Percentiles rank a stretch among this genome's conserved stretches.
Conservation (phyloP, 805 yeast species). For the Teunomyces cretensis region DNA sequence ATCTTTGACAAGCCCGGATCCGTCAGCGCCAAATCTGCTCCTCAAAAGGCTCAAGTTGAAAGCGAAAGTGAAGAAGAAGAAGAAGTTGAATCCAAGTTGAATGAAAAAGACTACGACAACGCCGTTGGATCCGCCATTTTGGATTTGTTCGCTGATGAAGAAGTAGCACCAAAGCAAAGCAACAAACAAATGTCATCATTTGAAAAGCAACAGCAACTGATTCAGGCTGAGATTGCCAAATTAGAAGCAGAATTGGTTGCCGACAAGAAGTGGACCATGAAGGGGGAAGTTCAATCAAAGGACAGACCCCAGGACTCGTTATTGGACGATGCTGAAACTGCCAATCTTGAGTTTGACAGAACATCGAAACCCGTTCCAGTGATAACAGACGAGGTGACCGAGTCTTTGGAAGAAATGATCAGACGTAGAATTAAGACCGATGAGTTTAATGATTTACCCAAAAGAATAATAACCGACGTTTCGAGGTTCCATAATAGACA, state of each 20-base stretch:
- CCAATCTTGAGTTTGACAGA: conserved; percentile 82
- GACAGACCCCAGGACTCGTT: conserved; percentile 85
- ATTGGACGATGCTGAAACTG: conserved; percentile 55
- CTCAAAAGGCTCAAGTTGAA: conserved; percentile 9
- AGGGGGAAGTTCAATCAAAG: conserved; percentile 83
- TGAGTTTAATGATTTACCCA: conserved; percentile 82
- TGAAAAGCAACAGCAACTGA: conserved; percentile 76
- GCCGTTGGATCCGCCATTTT: conserved; percentile 61
- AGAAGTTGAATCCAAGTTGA: conserved; percentile 31
- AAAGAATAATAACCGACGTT: conserved; percentile 65
- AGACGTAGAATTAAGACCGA: conserved; percentile 72
- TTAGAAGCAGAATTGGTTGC: conserved; percentile 87
- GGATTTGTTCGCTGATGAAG: conserved; percentile 55
- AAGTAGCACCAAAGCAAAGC: conserved; percentile 14
- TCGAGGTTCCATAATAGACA: conserved; percentile 49
- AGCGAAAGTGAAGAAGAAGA: conserved; percentile 40
- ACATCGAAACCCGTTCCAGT: conserved; percentile 95
- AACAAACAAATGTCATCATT: conserved; percentile 58
- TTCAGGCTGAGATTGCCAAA: conserved; percentile 73
- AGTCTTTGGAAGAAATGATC: conserved; percentile 83
- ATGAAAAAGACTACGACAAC: conserved; percentile 60
- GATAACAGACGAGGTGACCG: conserved; percentile 85
- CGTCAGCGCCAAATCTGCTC: background rate
- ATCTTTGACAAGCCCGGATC: conserved; percentile 53
- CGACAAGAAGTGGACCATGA: conserved; percentile 90